Evolutionary conservation across 2,329 filamentous ascomycete species (phyloP).

Genomic region (Pseudogymnoascus sp.): DNA sequence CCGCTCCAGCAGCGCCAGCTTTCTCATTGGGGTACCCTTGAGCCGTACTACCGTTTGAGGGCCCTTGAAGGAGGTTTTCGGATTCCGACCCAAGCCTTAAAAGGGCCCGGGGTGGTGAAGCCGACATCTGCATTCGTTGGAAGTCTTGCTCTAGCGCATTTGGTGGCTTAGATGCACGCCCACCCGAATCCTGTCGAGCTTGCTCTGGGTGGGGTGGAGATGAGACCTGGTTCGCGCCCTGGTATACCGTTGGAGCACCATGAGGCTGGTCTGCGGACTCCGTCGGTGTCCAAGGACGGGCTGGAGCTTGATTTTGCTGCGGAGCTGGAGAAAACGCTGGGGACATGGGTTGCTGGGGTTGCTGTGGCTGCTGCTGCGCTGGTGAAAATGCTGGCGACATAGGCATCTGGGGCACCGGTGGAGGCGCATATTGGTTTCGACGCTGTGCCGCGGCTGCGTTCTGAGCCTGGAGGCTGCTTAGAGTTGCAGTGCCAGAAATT

Average conservation of each 20-base stretch:
- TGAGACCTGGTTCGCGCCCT: conserved; percentile 66
- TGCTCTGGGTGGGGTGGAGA: conserved; percentile 36
- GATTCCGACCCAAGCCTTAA: too few species aligned
- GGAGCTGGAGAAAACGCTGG: conserved; percentile 23
- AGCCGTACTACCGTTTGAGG: conserved; percentile 35
- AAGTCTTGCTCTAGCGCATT: conserved; percentile 82
- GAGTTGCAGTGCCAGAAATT: conserved; percentile 75
- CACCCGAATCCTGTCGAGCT: conserved; percentile 24
- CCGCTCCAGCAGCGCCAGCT: conserved; percentile 18
- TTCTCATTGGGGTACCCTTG: conserved; percentile 73
- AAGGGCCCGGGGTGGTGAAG: too few species aligned
- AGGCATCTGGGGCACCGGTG: conserved; percentile 33
- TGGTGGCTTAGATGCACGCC: conserved; percentile 39
- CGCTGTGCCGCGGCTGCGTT: conserved; percentile 77
- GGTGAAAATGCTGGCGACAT: conserved; percentile 24
- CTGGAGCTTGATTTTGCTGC: conserved; percentile 29
- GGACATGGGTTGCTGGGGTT: conserved; percentile 28
- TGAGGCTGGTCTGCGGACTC: conserved; percentile 82
- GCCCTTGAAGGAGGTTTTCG: too few species aligned
- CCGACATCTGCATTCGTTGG: conserved; percentile 68
- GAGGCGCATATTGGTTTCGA: conserved; percentile 64
- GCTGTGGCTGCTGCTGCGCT: conserved; percentile 28
- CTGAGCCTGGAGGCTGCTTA: conserved; percentile 63
- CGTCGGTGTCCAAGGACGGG: conserved; percentile 87
- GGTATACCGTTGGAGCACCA: conserved; percentile 84